phyloP scores from a whole-genome alignment of 352 stramenopile genomes.

The Globisporangium barbulae region DNA sequence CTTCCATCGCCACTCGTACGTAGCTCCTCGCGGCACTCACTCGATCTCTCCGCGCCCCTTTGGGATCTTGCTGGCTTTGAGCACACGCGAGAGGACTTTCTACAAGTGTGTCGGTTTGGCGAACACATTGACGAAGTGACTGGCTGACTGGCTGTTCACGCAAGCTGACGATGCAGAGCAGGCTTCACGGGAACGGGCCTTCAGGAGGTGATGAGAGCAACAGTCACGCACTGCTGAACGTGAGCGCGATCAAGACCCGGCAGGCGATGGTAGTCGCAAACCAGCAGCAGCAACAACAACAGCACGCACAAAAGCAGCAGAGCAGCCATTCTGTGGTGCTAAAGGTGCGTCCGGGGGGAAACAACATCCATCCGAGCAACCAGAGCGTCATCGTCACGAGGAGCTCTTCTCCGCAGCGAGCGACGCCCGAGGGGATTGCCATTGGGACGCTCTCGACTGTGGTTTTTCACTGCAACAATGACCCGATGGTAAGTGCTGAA shows the following conservation, averaged over 20 bases:
- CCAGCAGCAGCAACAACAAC: slow-evolving; percentile 12
- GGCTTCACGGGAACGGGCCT: not conserved
- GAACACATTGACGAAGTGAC: not conserved
- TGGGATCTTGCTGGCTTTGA: not conserved
- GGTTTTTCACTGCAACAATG: slow-evolving; percentile 24
- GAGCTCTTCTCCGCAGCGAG: slow-evolving; percentile 7
- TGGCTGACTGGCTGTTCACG: not conserved
- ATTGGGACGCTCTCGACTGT: slow-evolving; percentile 22
- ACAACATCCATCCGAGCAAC: slow-evolving; percentile 6
- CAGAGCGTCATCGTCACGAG: not conserved
- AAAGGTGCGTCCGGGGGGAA: slow-evolving; percentile 12
- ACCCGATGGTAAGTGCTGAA: slow-evolving; percentile 10
- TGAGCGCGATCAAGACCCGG: slow-evolving; percentile 1
- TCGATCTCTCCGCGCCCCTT: slow-evolving; percentile 1
- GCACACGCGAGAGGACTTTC: not conserved
- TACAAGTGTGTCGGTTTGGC: not conserved
- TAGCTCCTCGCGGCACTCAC: not conserved
- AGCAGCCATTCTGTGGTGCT: slow-evolving; percentile 9
- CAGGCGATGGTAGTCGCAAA: not conserved
- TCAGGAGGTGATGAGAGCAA: not conserved
- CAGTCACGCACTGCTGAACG: not conserved
- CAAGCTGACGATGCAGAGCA: slow-evolving; percentile 3
- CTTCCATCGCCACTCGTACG: too few species aligned
- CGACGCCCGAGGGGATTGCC: slow-evolving; percentile 17
- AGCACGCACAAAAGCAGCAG: not conserved